phyloP scores from a whole-genome alignment of 768 basidiomycete genomes.

The Boletellus ananas region DNA sequence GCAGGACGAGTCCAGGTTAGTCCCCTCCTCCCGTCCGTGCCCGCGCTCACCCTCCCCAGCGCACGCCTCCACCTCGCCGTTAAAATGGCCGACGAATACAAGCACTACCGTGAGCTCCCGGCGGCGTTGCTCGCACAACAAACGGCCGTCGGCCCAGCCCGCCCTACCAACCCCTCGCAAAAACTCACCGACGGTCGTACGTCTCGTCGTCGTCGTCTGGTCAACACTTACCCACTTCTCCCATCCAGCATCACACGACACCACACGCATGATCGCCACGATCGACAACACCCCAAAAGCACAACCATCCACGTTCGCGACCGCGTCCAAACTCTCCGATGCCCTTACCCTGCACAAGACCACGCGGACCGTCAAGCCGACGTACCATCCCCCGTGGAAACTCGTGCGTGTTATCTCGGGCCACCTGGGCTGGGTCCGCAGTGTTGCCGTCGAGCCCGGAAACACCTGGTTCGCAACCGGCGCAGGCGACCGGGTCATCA shows the following conservation, averaged over 20 bases:
- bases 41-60: slow-evolving; percentile 22
- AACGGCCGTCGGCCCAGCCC: slow-evolving; percentile 73
- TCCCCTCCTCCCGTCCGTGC: background rate
- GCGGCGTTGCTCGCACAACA: slow-evolving; percentile 77
- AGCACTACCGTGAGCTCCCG: slow-evolving; percentile 81
- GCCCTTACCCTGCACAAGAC: slow-evolving; percentile 90
- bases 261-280: slow-evolving; percentile 65
- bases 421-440: slow-evolving; percentile 96
- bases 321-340: slow-evolving; percentile 69
- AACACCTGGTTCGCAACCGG: slow-evolving; percentile 99
- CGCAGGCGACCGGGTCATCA: slow-evolving; percentile 96
- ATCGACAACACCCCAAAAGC: slow-evolving; percentile 71
- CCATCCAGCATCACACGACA: slow-evolving; percentile 35
- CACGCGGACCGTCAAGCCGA: slow-evolving; percentile 89
- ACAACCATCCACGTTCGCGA: slow-evolving; percentile 67
- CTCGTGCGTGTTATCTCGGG: slow-evolving; percentile 95
- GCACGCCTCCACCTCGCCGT: slow-evolving; percentile 71
- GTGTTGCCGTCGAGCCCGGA: slow-evolving; percentile 94
- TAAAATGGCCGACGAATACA: slow-evolving; percentile 89
- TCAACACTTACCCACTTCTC: slow-evolving; percentile 10
- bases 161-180: slow-evolving; percentile 54
- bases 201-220: slow-evolving; percentile 17
- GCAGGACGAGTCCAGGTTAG: slow-evolving; percentile 67
- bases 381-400: slow-evolving; percentile 96
- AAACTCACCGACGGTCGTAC: slow-evolving; percentile 74